Conservation (phyloP, 495 filamentous ascomycete genomes). For the Lindgomyces ingoldianus region DNA sequence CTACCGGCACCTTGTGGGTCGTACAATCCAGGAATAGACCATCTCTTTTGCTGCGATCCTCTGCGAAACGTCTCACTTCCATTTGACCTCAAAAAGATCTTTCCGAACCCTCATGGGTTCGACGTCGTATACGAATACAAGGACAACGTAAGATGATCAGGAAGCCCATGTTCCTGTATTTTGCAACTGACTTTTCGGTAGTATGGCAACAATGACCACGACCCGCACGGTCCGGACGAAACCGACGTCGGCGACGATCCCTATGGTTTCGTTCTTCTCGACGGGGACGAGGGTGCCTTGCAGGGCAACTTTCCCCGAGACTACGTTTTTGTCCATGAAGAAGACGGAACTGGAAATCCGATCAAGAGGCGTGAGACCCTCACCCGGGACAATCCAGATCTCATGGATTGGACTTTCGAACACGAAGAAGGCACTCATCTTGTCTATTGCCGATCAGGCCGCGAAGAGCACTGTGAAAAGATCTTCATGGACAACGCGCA, state of each 20-base stretch:
- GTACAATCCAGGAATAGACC: background rate
- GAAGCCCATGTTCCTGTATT: too few species aligned
- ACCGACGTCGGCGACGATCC: constrained; percentile 1
- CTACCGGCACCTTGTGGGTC: background rate
- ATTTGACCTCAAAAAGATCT: constrained; percentile 1
- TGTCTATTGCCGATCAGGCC: background rate
- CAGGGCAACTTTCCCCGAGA: background rate
- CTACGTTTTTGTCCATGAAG: constrained; percentile 2
- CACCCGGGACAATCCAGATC: background rate
- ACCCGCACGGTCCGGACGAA: background rate
- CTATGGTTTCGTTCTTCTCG: constrained; percentile 4
- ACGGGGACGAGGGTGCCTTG: background rate
- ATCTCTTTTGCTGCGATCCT: background rate
- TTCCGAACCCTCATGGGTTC: background rate
- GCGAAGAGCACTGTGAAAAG: background rate
- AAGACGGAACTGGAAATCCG: background rate
- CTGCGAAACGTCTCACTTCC: background rate
- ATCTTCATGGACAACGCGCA: background rate
- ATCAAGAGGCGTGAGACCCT: background rate
- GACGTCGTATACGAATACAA: constrained; percentile 1
- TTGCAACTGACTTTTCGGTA: too few species aligned
- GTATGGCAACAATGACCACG: constrained; percentile 4
- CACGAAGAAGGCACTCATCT: background rate
- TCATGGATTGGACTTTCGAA: constrained; percentile 1
- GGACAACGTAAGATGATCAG: too few species aligned